These are phyloP conservation scores for Cystobasidium slooffiae DNA, from an alignment of 1,284 basidiomycete species.

Conservation along the genomic window DNA sequence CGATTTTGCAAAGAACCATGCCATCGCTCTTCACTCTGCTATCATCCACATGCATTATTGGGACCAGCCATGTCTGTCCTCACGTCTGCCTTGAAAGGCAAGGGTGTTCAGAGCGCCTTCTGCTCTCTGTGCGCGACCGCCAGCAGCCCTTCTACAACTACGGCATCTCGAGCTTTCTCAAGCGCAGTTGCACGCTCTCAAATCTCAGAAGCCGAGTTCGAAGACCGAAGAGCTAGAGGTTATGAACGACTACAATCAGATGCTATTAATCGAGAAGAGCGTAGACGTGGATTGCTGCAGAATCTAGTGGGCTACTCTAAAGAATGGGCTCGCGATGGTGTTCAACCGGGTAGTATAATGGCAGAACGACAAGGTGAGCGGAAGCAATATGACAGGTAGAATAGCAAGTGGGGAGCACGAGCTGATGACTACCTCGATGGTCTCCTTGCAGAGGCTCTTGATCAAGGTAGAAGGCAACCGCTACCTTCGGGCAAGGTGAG, in stretches of 20 bases:
- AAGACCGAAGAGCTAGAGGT: not conserved
- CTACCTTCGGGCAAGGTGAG: conserved; percentile 15
- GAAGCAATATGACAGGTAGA: not conserved
- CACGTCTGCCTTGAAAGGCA: conserved; percentile 10
- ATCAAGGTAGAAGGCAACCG: not conserved
- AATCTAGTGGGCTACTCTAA: not conserved
- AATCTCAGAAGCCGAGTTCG: conserved; percentile 8
- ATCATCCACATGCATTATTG: not conserved
- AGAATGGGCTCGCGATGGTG: not conserved
- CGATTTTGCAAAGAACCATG: not conserved
- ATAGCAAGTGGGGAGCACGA: not conserved
- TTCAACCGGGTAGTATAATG: not conserved
- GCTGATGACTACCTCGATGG: not conserved
- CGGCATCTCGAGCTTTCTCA: not conserved
- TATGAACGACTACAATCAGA: conserved; percentile 2
- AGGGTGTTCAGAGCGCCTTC: conserved; percentile 3
- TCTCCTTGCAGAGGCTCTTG: not conserved
- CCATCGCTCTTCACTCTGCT: not conserved
- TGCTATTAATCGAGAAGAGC: not conserved
- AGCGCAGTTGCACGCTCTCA: not conserved
- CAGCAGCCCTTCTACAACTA: not conserved
- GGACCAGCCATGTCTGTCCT: conserved; percentile 1
- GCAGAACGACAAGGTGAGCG: not conserved
- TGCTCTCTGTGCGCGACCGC: not conserved
- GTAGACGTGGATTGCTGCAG: not conserved